Evolutionary conservation across 768 basidiomycete species (phyloP), one percentile per base, ranked within the genome.

Genomic region (Lentinula aciculospora): DNA sequence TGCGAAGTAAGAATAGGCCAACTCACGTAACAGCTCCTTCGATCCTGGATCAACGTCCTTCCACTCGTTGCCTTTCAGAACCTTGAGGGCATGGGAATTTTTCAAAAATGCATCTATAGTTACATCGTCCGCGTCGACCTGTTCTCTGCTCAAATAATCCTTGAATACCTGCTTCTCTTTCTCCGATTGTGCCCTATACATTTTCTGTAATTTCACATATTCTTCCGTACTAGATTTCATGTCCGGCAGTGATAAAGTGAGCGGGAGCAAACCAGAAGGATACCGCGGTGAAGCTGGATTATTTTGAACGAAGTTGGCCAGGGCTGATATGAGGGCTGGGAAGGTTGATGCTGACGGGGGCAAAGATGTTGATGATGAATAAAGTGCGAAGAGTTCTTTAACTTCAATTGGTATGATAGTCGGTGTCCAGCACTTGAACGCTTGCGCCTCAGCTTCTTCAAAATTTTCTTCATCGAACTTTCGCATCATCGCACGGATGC

Each of bases 391-490:
- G 21, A 96, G 77, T 0, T 76, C 63, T 9, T 72, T 61, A 48
- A 92, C 80, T 31, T 92, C 90, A 8, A 74, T 74, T 1, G 93
- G 92, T 3, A 96, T 78, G 39, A 67, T 68, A 3, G 79, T 77
- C 9, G 71, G 64, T 8, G 82, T 82, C 86, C 85, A 94, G 56
- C 82, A 82, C 27, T 90, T 84, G 69, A 91, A 95, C 0, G 89
- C 92, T 67, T 97, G 91, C 6, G 88, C 79, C 65, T 89, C 82
- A 2, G 95, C 96, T 70, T 98, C 96, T 60, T 97, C 96, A 67
- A 94, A 94, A 72, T 98, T 99, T 76, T 99, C 97, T 67, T 98
- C 94, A 67, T 99, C 97, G 0, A 72, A 63, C 65, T 92, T 93
- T 58, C 80, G 67, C 64, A 86, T 85, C 77, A 86, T 81, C 1